Base-by-base conservation (phyloP, 2,329 filamentous ascomycete species). In the Tolypocladium album region DNA sequence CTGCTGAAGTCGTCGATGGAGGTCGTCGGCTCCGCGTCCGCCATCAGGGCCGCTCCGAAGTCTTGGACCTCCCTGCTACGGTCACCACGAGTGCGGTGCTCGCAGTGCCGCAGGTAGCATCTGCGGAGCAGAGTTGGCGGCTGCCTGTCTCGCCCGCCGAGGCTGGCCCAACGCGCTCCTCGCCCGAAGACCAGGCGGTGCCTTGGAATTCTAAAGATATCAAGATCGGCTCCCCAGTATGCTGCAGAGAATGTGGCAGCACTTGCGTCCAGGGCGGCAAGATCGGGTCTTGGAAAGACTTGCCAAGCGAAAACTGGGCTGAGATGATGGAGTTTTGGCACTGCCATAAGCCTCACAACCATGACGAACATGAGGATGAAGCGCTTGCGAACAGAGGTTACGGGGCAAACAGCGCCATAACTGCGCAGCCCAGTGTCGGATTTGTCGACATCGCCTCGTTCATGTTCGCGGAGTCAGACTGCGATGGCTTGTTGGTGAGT, bases 241-340 rank as follows among this genome's bases (percentile, higher is more conserved):
- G 64, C 36, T 80, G 79, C 67, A 72, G 78, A 61, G 58, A 65
- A 63, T 80, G 78, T 70, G 57, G 64, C 53, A 61, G 69, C 20
- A 61, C 58, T 1, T 61, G 84, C 22, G 73, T 84, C 15, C 47
- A 67, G 0, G 59, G 67, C 3, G 74, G 70, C 9, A 65, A 58
- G 4, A 76, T 84, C 9, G 75, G 72, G 45, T 72, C 75, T 43
- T 99, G 94, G 93, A 96, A 93, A 74, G 92, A 99, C 69, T 77
- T 99, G 22, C 94, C 94, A 0, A 96, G 92, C 69, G 92, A 96
- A 67, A 93, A 96, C 69, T 99, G 94, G 94, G 95, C 94, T 0
- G 94, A 99, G 76, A 96, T 99, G 92, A 99, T 99, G 94, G 95
- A 99, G 72, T 96, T 99, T 67, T 99, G 94, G 94, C 95, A 99